These are phyloP conservation scores for Cyathus olla DNA, from an alignment of 1,284 basidiomycete species.

Conservation along the genomic window DNA sequence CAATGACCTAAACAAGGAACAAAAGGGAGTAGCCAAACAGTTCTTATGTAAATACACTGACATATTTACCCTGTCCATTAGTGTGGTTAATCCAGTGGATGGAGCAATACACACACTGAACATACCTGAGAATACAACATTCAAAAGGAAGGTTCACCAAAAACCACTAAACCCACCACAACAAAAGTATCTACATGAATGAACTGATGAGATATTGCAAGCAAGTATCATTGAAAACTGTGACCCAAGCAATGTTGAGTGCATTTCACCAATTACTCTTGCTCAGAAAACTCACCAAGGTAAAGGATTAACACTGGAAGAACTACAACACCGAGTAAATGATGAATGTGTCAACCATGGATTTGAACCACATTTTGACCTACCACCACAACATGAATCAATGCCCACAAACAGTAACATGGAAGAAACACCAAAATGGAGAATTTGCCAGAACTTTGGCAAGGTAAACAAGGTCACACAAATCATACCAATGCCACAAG, in stretches of 20 bases:
- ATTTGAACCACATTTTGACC: constrained; percentile 12
- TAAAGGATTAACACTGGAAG: constrained; percentile 32
- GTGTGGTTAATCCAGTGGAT: constrained; percentile 27
- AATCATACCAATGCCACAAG: constrained; percentile 40
- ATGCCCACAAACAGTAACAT: neutral
- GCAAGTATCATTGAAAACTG: constrained; percentile 32
- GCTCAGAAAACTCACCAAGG: constrained; percentile 41
- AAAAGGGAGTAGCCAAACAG: constrained; percentile 5
- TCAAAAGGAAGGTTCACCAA: constrained; percentile 32
- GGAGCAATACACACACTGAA: constrained; percentile 28
- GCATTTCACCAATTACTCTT: constrained; percentile 35
- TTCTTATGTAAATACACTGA: constrained; percentile 27
- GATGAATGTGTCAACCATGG: constrained; percentile 31
- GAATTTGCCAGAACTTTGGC: constrained; percentile 45
- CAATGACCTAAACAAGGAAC: constrained; percentile 8
- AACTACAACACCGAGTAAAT: constrained; percentile 33
- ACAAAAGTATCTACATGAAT: constrained; percentile 31
- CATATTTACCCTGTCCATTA: constrained; percentile 37
- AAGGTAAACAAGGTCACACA: constrained; percentile 21
- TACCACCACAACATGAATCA: constrained; percentile 16
- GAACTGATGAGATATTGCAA: constrained; percentile 39
- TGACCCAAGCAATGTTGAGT: constrained; percentile 16
- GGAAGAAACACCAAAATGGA: constrained; percentile 29
- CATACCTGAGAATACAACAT: constrained; percentile 20
- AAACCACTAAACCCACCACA: constrained; percentile 38